Conservation (phyloP, 177 flowering plant species). For the Telopea speciosissima region DNA sequence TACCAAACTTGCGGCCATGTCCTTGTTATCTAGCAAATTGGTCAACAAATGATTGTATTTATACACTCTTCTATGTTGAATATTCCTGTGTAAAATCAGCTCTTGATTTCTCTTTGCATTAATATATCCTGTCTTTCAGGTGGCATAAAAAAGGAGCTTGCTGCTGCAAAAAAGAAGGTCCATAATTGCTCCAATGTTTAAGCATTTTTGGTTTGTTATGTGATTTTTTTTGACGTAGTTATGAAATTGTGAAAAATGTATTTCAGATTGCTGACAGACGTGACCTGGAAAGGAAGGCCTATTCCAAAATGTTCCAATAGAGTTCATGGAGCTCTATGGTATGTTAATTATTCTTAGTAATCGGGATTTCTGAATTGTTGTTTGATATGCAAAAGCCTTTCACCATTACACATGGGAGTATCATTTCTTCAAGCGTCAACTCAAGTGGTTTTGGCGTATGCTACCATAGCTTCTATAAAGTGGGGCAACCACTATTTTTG, state of each 20-base stretch:
- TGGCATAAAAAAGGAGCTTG: conserved; percentile 73
- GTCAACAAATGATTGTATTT: too few relatives aligned
- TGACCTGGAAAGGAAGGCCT: conserved; percentile 51
- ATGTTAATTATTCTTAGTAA: background rate
- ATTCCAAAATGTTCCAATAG: conserved; percentile 48
- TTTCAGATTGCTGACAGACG: conserved; percentile 53
- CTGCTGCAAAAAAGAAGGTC: conserved; percentile 71
- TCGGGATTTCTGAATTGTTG: background rate
- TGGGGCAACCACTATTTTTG: too few relatives aligned
- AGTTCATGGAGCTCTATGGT: conserved; percentile 1
- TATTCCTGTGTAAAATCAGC: background rate
- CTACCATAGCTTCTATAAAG: too few relatives aligned
- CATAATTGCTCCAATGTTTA: conserved; percentile 7
- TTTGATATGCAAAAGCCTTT: background rate
- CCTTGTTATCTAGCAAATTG: too few relatives aligned
- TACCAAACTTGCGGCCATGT: too few relatives aligned
- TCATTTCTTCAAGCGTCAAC: too few relatives aligned
- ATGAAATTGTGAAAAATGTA: conserved; percentile 3
- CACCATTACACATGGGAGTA: background rate
- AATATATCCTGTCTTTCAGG: conserved; percentile 22
- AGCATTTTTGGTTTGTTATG: too few relatives aligned
- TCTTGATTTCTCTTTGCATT: background rate
- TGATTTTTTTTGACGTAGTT: background rate
- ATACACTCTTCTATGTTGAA: background rate
- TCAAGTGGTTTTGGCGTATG: too few relatives aligned